Conservation (phyloP, 768 basidiomycete genomes). For the Mycena polygramma region DNA sequence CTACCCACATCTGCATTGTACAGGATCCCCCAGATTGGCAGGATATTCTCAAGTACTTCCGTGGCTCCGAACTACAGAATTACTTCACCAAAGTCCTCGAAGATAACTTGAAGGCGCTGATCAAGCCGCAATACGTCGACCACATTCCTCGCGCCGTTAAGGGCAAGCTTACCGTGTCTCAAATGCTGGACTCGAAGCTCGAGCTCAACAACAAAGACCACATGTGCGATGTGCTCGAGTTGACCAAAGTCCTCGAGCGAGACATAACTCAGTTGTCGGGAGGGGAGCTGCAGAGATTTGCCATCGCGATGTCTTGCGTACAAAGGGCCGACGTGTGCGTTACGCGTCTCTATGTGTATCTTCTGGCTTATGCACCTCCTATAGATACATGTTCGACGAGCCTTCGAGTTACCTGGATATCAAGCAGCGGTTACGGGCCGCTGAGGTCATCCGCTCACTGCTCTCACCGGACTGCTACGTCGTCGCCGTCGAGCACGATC, state of each 20-base stretch:
- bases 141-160: constrained; percentile 98
- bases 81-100: constrained; percentile 99
- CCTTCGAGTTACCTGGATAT: constrained; percentile 98
- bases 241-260: constrained; percentile 88
- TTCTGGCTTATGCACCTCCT: neutral
- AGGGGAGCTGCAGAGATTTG: constrained; percentile 98
- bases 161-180: constrained; percentile 83
- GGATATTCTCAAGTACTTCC: constrained; percentile 98
- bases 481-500: constrained; percentile 98
- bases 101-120: constrained; percentile 97
- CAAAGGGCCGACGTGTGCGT: constrained; percentile 95
- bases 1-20: constrained; percentile 22
- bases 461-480: constrained; percentile 90
- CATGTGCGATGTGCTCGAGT: constrained; percentile 88
- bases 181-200: constrained; percentile 94
- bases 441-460: constrained; percentile 92
- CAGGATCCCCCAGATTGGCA: constrained; percentile 99
- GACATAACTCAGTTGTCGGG: constrained; percentile 91
- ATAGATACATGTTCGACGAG: constrained; percentile 98
- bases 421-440: constrained; percentile 94
- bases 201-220: constrained; percentile 91
- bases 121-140: constrained; percentile 99
- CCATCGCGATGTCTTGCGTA: constrained; percentile 97
- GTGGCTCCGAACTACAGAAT: constrained; percentile 98
- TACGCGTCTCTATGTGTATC: constrained; percentile 2